These are phyloP conservation scores for Aegilops tauschii DNA, from an alignment of 176 grass and related monocot genomes.

Conservation along the genomic window DNA sequence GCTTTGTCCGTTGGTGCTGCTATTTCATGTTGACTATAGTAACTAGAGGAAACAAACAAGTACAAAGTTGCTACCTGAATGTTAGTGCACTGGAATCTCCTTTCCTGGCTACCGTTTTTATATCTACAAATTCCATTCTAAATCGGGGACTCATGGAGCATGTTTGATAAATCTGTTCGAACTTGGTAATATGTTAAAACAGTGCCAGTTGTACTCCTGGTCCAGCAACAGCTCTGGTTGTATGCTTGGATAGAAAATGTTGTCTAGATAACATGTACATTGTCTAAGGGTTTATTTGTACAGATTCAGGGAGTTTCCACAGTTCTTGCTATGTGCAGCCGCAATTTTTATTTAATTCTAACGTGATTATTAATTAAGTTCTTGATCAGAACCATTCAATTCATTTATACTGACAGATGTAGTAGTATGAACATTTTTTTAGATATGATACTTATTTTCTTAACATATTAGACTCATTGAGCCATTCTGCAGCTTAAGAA, in stretches of 20 bases:
- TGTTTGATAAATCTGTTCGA: not conserved
- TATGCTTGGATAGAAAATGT: not conserved
- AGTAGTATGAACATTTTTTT: not conserved
- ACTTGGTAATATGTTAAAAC: not conserved
- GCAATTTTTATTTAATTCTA: not conserved
- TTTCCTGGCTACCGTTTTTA: not conserved
- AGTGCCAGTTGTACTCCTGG: not conserved
- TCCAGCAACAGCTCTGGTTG: not conserved
- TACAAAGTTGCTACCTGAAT: not conserved
- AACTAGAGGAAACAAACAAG: not conserved
- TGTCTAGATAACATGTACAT: not conserved
- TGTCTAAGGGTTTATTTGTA: not conserved
- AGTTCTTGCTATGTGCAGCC: not conserved
- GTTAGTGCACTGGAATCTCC: not conserved
- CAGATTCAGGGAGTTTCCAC: not conserved
- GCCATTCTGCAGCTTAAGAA: not conserved
- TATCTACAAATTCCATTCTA: not conserved
- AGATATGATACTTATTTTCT: not conserved
- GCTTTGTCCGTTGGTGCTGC: not conserved
- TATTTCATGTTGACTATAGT: not conserved
- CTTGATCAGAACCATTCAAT: not conserved
- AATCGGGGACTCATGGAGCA: not conserved
- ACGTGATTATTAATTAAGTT: not conserved
- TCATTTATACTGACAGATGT: not conserved
- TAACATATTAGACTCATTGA: too few species aligned